Evolutionary conservation across 139 green algal genomes (phyloP).

Genomic region (Zygnema circumcarinatum): DNA sequence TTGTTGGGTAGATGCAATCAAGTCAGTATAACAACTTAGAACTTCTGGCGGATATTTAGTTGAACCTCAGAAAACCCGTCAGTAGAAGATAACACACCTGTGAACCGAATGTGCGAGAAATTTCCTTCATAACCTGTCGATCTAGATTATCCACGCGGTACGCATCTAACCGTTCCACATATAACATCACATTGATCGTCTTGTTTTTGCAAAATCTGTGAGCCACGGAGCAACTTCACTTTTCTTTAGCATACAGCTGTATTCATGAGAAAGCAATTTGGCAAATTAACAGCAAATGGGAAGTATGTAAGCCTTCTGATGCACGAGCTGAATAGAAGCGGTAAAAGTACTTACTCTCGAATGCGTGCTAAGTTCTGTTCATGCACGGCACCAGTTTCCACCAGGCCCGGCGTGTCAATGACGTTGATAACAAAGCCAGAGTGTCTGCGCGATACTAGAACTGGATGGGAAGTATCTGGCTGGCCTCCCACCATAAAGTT

Average conservation of each 20-base stretch:
- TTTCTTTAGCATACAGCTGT: too few species aligned
- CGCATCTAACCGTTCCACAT: constrained; percentile 76
- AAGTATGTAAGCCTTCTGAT: too few species aligned
- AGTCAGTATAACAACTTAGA: too few species aligned
- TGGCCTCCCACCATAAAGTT: constrained; percentile 47
- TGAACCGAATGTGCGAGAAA: background rate
- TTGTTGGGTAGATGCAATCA: too few species aligned
- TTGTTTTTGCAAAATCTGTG: constrained; percentile 45
- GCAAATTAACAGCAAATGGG: too few species aligned
- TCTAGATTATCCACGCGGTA: constrained; percentile 73
- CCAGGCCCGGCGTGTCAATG: constrained; percentile 79
- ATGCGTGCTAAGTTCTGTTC: constrained; percentile 52
- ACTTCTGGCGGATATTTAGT: too few species aligned
- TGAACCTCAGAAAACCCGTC: background rate
- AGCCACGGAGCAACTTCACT: constrained; percentile 25
- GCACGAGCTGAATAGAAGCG: too few species aligned
- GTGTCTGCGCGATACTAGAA: constrained; percentile 60
- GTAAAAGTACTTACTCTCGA: constrained; percentile 24
- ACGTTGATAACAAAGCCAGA: constrained; percentile 72
- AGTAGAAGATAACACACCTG: background rate
- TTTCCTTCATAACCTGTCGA: constrained; percentile 48
- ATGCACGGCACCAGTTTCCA: constrained; percentile 70
- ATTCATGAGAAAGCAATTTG: too few species aligned
- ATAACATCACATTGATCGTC: constrained; percentile 75
- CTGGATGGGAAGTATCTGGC: constrained; percentile 60